Percentiles rank a stretch among this genome's conserved stretches.
Conservation (phyloP, 2,329 filamentous ascomycete genomes). For the Pyricularia grisea region DNA sequence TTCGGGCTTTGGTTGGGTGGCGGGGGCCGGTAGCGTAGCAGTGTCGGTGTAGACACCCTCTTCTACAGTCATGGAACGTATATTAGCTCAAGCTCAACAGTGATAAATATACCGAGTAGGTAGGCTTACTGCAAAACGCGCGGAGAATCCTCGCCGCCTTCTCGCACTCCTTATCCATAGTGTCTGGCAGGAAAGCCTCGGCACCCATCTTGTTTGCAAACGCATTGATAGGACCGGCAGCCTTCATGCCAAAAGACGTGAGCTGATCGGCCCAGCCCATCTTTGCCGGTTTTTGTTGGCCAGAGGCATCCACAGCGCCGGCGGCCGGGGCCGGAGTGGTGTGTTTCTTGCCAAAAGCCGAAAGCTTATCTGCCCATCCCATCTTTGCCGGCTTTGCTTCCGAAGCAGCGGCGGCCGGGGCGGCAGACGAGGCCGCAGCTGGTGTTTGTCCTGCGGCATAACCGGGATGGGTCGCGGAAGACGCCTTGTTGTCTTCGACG, state of each 20-base stretch:
- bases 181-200: slow-evolving; percentile 80
- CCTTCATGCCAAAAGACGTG: slow-evolving; percentile 28
- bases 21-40: slow-evolving; percentile 14
- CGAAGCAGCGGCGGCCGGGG: background rate
- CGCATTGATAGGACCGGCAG: slow-evolving; percentile 67
- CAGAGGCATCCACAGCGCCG: background rate
- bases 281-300: background rate
- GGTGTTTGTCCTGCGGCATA: background rate
- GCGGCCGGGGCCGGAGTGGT: background rate
- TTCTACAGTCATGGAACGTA: slow-evolving; percentile 22
- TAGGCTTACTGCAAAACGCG: slow-evolving; percentile 68
- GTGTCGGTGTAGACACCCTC: slow-evolving; percentile 38
- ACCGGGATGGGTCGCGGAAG: background rate
- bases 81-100: background rate
- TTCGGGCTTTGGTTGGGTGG: slow-evolving; percentile 6
- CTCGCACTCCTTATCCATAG: slow-evolving; percentile 81
- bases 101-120: background rate
- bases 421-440: background rate
- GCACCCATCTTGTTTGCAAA: slow-evolving; percentile 73
- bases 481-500: background rate
- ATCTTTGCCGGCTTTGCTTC: background rate
- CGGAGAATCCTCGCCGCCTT: slow-evolving; percentile 79
- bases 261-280: slow-evolving; percentile 17
- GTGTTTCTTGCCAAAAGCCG: background rate
- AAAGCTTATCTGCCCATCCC: background rate